Base-by-base conservation (phyloP, 2,329 filamentous ascomycete species). In the Colletotrichum tabaci region DNA sequence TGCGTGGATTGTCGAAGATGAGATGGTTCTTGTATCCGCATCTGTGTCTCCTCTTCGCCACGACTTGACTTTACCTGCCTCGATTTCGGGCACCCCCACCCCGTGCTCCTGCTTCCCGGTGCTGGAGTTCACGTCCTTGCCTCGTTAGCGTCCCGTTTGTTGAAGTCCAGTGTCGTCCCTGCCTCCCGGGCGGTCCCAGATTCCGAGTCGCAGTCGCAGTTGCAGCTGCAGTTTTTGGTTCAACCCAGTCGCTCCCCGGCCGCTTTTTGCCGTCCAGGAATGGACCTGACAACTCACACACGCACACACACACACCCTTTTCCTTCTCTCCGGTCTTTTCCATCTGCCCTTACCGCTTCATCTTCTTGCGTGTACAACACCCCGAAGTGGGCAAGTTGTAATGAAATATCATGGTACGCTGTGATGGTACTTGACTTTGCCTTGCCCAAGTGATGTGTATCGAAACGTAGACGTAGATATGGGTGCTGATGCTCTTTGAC, bases 121-220 rank as follows among this genome's bases (percentile, higher is more conserved):
- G 26, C 35, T 62, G 60, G 30, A 61, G 58, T 61, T 50, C 44
- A 62, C 40, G 50, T 38, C 62, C 23, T 55, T 69, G 47, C n/a
- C n/a, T 49, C 35, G 35, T 38, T 52, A 66, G 67, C 67, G 67
- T 66, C 35, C 67, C 53, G 55, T 52, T 44, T 46, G 46, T 61
- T 35, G 18, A 47, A 44, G 44, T 61, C 44, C 26, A 49, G 26
- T 18, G 26, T 66, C 38, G 61, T 53, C 44, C 62, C 55, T 58
- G 46, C 40, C 42, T 42, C 66, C n/a, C 58, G 5, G 5, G 42
- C 49, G 6, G 66, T 66, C 61, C 61, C 53, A 40, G 58, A 67
- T 63, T 57, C 66, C 16, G 21, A 47, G 42, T 57, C 26, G 40
- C 67, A 1, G 84, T 85, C 2, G 84, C 87, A 2, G 87, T 89